Evolutionary conservation across 352 stramenopile species (phyloP), one percentile per base, ranked within the genome.

Genomic region (Elongisporangium anandrum): DNA sequence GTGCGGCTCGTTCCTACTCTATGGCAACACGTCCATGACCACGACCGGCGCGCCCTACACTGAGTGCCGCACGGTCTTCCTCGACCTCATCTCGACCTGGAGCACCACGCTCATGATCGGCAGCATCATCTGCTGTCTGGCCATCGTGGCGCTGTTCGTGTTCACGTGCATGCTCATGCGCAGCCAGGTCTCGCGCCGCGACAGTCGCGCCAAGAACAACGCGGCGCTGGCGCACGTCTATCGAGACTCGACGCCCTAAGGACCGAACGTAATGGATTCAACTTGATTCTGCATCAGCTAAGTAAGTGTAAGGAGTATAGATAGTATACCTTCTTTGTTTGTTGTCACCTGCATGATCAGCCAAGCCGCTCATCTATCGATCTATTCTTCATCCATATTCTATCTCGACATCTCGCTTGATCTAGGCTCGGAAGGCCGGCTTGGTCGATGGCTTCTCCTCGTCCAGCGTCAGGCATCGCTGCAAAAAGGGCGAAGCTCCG

Each of bases 61-160:
- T 50, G 70, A 83, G 54, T 94, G 85, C 53, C 82, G 82, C 57
- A 52, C 58, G 10, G 59, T 70, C 2, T 87, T 92, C 56, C 83
- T 90, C 39, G 54, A 73, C 5, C 70, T 94, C 17, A 71, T 92
- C 48, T 64, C 73, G 56, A 90, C 88, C 59, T 94, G 79, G 75
- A 87, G 72, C 47, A 81, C 71, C 59, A 70, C 87, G 16, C 56
- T 91, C 10, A 71, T 88, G 64, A 68, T 81, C 10, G 68, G 60
- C 24, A 71, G 68, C 29, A 73, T 92, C 57, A 70, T 87, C n/a
- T 22, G 65, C 50, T 53, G 65, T 47, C 41, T 66, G 53, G 24
- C 64, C 56, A 24, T 68, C 59, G 39, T 21, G 55, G 50, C 22
- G 26, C 55, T 72, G 60, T 29, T 72, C 57, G 26, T 34, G 23